Evolutionary conservation across 345 rosid species (phyloP), one percentile per base, ranked within the genome.

Genomic region (Citrus reticulata): DNA sequence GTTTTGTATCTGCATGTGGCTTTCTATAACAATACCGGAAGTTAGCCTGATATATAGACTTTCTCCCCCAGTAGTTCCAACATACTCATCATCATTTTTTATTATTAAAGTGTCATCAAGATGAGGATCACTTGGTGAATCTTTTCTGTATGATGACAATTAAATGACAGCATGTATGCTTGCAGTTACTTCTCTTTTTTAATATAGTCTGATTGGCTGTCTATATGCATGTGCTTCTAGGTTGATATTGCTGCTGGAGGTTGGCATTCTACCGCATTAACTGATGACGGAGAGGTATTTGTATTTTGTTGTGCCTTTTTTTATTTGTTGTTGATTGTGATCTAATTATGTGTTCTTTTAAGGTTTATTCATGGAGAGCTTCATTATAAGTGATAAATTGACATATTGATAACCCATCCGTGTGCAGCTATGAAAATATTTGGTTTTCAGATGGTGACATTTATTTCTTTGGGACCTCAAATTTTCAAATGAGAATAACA

Each of bases 201-300:
- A 1, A 40, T 35, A 35, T 29, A 34, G 62, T 29, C 66, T 80
- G 59, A 58, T 78, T 49, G 65, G 51, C 54, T 79, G 24, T 34
- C 32, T 76, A 42, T 74, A 14, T 68, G 25, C 72, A 25, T 84
- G 71, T 69, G 19, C 73, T 32, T 69, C 54, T 84, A 97, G 99
- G 96, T 94, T 89, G 99, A 94, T 87, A 97, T 97, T 77, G 99
- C 98, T 77, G 98, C 95, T 74, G 98, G 99, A 77, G 99, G 99
- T 83, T 97, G 99, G 99, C 99, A 97, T 85, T 97, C 99, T 70
- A 92, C 97, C 78, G 97, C 93, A 22, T 80, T 97, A 84, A 94
- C 99, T 19, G 82, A 86, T 29, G 89, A 89, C 25, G 96, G 97
- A 67, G 96, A 94, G 96, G 99, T 97, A 87, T 30, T 66, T 55